Conservation (phyloP, 139 green algal genomes). For the Marvania coccoides region DNA sequence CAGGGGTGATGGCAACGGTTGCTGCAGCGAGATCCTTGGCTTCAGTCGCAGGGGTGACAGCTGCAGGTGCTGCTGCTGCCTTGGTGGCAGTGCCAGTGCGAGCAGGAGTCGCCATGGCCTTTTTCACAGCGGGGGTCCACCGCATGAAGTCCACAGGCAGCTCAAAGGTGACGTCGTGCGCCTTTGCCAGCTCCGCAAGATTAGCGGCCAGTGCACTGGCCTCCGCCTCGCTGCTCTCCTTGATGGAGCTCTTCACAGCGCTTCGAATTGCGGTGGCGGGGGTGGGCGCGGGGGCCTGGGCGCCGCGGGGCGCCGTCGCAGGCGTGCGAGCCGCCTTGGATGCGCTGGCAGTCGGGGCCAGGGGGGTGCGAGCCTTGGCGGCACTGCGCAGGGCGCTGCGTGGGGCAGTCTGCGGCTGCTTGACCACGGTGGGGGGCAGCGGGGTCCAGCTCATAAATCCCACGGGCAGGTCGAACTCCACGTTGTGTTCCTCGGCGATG, state of each 20-base stretch:
- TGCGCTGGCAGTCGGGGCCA: neutral
- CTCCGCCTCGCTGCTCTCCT: too few species aligned
- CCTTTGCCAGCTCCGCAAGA: slow-evolving; percentile 7
- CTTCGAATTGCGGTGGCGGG: slow-evolving; percentile 4
- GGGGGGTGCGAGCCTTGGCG: neutral
- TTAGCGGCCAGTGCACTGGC: slow-evolving; percentile 16
- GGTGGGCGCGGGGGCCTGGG: slow-evolving; percentile 14
- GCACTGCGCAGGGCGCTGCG: slow-evolving; percentile 6
- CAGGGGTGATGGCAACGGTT: neutral
- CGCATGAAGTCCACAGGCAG: slow-evolving; percentile 12
- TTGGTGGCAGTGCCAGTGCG: neutral
- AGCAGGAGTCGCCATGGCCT: neutral
- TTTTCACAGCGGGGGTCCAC: neutral
- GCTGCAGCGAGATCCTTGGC: neutral
- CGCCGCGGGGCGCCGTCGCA: neutral
- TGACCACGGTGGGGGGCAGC: neutral
- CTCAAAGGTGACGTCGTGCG: slow-evolving; percentile 17
- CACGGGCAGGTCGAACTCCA: slow-evolving; percentile 17
- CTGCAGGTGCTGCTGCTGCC: too few species aligned
- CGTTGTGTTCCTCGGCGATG: slow-evolving; percentile 7
- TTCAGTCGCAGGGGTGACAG: too few species aligned
- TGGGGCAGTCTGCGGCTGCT: neutral
- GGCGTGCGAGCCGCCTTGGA: neutral
- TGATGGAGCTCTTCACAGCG: neutral
- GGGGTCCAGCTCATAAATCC: slow-evolving; percentile 1